Evolutionary conservation across 192 early-diverging fungal genomes (phyloP), one percentile per base, ranked within the genome.

Genomic region (Coemansia sp.): DNA sequence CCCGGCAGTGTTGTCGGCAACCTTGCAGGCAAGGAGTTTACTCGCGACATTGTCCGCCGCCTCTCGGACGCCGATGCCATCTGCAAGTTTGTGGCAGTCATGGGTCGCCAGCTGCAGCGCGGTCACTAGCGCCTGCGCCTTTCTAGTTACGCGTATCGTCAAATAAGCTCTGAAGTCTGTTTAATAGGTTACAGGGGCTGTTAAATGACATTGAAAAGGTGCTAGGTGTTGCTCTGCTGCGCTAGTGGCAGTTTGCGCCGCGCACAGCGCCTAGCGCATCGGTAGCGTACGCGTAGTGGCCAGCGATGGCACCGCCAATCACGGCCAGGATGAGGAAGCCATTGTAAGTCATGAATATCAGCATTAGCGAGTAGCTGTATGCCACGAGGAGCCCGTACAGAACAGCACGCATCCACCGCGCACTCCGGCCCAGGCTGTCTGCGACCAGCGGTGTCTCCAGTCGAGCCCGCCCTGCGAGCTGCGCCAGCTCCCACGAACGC

Each of bases 1-100:
- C 94, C 96, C 1, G 89, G 87, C 26, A 87, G 87, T 48, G 96
- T 95, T 10, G 75, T 98, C 50, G 90, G 92, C 22, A 98, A 96
- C 80, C 73, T 98, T 48, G 77, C 93, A 16, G 86, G 86, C 71
- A 93, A 93, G 66, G 94, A 96, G 71, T 95, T 87, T 68, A 89
- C 92, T 1, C 65, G 85, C 51, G 91, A 91, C 72, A 84, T 82
- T 59, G 83, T 92, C 8, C 84, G 85, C 65, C 83, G 81, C 47
- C 83, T 87, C 2, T 43, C 68, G 1, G 67, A 67, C 14, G 64
- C 59, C 4, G 70, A 51, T 16, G 68, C 61, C 54, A 62, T 76
- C 25, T 52, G 49, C 17, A 64, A 79, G 56, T 83, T 83, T 75
- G 68, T 61, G n/a, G 65, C 75, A 0, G 75, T 80, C 3, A 59